Base-by-base conservation (phyloP, 2,329 filamentous ascomycete species). In the Uncinocarpus reesii region DNA sequence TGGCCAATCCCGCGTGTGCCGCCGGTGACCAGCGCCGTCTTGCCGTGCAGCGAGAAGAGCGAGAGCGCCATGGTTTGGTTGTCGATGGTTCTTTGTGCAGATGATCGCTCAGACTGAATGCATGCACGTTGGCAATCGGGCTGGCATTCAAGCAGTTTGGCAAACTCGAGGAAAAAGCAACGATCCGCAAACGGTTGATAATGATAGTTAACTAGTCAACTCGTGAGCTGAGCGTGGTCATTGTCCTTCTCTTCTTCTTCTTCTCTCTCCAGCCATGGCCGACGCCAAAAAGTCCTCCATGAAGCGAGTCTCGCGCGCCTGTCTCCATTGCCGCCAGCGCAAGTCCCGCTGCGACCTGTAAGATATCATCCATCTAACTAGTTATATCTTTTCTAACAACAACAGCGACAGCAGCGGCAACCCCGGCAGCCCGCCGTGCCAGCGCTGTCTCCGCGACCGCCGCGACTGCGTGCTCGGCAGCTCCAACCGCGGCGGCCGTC, bases 381-480 rank as follows among this genome's bases (percentile, higher is more conserved):
- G n/a, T n/a, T n/a, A n/a, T n/a, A n/a, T n/a, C n/a, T n/a, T n/a
- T n/a, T n/a, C n/a, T n/a, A 32, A 32, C 11, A 32, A 49, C 31
- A 31, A 42, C 36, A 66, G 70, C 59, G 59, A 70, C 57, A 58
- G 63, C 58, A 65, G 73, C 68, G 64, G 74, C 62, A 61, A 67
- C 65, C 62, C 72, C 59, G 61, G 71, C 60, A 58, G 72, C 67
- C 69, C 69, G 23, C 77, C 77, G 21, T 80, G 77, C 55, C 70
- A 76, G 44, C 67, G 77, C 47, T 80, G 77, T 62, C 71, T 75
- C 52, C 71, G 73, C 55, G 76, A 79, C 53, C 68, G 71, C 49
- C 73, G 75, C 45, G 75, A 79, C 52, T 80, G 77, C 58, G 70
- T 80, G 8, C 69, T 80, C 16, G 77, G 76, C 6, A 73, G 73